A percentile compares a stretch with the other conserved stretches of the same genome.
Conservation (phyloP, 768 basidiomycete genomes). For the Lactifluus subvellereus region DNA sequence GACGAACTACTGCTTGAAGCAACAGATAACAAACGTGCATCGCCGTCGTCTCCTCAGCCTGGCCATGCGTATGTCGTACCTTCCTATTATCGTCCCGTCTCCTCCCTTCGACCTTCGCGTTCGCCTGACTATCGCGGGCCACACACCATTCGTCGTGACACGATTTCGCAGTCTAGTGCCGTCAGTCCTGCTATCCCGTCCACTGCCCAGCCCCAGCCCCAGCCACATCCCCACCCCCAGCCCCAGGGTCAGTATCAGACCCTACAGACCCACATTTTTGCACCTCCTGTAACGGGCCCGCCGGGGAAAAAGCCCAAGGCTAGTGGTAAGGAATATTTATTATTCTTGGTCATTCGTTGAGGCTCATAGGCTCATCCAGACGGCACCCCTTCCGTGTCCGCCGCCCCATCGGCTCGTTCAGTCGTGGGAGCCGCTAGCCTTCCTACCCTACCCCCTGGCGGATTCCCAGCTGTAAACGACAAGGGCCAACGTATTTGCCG, state of each 20-base stretch:
- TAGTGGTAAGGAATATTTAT: conserved; percentile 11
- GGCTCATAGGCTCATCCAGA: not conserved
- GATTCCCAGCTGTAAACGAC: conserved; percentile 33
- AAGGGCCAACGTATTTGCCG: conserved; percentile 63
- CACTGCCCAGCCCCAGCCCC: conserved; percentile 24
- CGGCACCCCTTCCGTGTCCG: conserved; percentile 2
- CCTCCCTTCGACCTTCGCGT: conserved; percentile 13
- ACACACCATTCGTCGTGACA: conserved; percentile 10
- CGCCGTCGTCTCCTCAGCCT: conserved; percentile 23
- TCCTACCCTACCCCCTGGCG: conserved; percentile 29
- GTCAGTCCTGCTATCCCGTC: conserved; percentile 18
- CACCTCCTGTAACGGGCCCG: conserved; percentile 66
- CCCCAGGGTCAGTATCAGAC: conserved; percentile 37
- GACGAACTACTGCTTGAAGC: conserved; percentile 46
- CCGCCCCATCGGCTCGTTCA: conserved; percentile 12
- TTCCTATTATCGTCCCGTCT: conserved; percentile 23
- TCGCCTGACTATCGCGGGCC: conserved; percentile 16
- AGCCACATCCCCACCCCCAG: conserved; percentile 25
- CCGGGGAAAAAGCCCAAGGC: conserved; percentile 63
- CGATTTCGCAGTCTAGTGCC: conserved; percentile 3
- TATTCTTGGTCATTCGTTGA: conserved; percentile 3
- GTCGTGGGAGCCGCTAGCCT: conserved; percentile 24
- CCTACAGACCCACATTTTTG: conserved; percentile 66
- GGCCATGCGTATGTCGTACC: conserved; percentile 31
- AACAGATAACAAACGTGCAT: conserved; percentile 34